A percentile compares a stretch with the other conserved stretches of the same genome.
These are phyloP conservation scores for Penicillium sp. DNA, from an alignment of 2,329 filamentous ascomycete species.

Conservation along the genomic window DNA sequence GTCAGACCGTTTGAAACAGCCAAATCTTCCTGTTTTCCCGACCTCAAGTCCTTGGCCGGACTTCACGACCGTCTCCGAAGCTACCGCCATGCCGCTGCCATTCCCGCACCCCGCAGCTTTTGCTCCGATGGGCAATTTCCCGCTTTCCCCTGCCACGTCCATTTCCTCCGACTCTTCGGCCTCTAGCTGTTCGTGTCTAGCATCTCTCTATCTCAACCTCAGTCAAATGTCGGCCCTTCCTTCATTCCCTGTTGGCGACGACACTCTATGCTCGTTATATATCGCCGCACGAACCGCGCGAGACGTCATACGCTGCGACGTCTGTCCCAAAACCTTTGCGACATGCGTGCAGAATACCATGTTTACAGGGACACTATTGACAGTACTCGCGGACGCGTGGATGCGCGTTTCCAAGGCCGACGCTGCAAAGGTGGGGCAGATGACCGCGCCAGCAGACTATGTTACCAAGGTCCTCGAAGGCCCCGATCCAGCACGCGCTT, in stretches of 20 bases:
- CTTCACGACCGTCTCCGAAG: constrained; percentile 38
- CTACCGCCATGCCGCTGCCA: constrained; percentile 29
- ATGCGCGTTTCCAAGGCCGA: constrained; percentile 38
- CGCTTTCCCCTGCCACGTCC: constrained; percentile 23
- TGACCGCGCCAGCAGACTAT: constrained; percentile 33
- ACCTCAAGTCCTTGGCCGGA: constrained; percentile 42
- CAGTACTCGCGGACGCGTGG: constrained; percentile 45
- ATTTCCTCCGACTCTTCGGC: constrained; percentile 18
- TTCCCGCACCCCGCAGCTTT: constrained; percentile 18
- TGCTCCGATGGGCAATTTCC: constrained; percentile 20
- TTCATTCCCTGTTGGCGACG: constrained; percentile 42
- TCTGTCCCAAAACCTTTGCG: constrained; percentile 42
- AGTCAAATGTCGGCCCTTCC: constrained; percentile 42
- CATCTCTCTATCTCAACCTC: constrained; percentile 44
- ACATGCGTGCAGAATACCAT: constrained; percentile 47
- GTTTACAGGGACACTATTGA: constrained; percentile 45
- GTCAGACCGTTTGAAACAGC: constrained; percentile 21
- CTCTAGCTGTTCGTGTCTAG: constrained; percentile 39
- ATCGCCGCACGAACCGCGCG: constrained; percentile 43
- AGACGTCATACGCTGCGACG: constrained; percentile 42
- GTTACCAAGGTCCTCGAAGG: constrained; percentile 27
- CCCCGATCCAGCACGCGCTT: constrained; percentile 30
- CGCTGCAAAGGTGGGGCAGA: constrained; percentile 36
- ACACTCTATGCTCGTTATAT: constrained; percentile 44
- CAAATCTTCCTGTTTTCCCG: constrained; percentile 26